Evolutionary conservation across 768 basidiomycete genomes (phyloP), one percentile per base, ranked within the genome.

Genomic region (Serendipita sp.): DNA sequence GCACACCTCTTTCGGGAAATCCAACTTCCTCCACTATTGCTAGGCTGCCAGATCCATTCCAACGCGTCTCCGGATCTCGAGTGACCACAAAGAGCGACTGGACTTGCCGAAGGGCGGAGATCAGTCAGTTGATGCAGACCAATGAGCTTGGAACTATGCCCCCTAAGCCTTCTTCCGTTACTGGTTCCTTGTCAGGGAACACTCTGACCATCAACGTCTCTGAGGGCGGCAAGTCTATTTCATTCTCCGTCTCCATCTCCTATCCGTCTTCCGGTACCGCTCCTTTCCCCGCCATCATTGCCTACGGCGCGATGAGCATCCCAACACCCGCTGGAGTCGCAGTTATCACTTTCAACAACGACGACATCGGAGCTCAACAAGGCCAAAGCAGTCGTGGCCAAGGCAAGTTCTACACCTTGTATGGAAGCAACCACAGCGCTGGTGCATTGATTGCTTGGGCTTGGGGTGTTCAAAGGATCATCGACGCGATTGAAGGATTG

Each of bases 81-180:
- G 78, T 79, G 15, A 67, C 72, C 16, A 79, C 78, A 54, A 74
- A 75, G 48, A 77, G 70, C 3, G 78, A 82, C 65, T 84, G 79
- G 77, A 73, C 73, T 3, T 84, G 82, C 70, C 78, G 81, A 30
- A 76, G 77, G 18, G 72, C 74, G 4, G 80, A 84, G 70, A 78
- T 83, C 68, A 71, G 68, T 62, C 71, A 78, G 34, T 74, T 83
- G 28, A 71, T 84, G 69, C 80, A 83, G 69, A 74, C 73, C 18
- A 80, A 81, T 69, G 82, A 84, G 71, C 74, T 78, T 3, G 83
- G 83, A 7, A 76, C 75, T 0, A 72, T 82, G 18, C 81, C 82
- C 0, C 74, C 73, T 13, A 75, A 75, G 69, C 83, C 82, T 0
- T 68, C 74, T n/a, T 72, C 73, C 32, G 73, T 83, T 51, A 77